Base-by-base conservation (phyloP, 106 monocot genomes). In the Chionographis japonica region DNA sequence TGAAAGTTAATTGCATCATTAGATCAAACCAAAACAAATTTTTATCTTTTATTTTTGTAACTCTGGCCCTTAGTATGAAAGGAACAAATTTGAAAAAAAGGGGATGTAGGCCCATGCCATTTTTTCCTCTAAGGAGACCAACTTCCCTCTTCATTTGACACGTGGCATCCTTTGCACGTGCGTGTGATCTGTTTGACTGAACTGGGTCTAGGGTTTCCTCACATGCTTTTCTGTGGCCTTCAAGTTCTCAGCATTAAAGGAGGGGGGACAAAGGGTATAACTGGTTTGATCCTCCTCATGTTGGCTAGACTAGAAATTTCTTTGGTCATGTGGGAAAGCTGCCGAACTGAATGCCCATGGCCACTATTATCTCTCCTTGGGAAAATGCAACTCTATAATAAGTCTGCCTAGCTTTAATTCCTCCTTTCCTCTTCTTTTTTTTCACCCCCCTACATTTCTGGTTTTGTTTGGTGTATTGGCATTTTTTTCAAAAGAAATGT, bases 211-310 rank as follows among this genome's bases (percentile, higher is more conserved):
- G 55, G 17, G 40, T 69, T 68, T 58, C 42, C 58, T 69, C 58
- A 69, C 40, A 58, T 69, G 58, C 16, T 57, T 69, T 19, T 58
- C 39, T 56, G 57, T 58, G 41, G 57, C 52, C 56, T 15, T 46
- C 46, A 69, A 69, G 69, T 43, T 39, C 7, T 56, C 57, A 66
- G 15, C 13, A 19, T 64, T 46, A 46, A 62, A 62, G 43, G 46
- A 17, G 16, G 40, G 69, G 69, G 58, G 40, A 69, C 69, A 58
- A 39, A 58, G 58, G 17, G 69, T 20, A 58, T 58, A 35, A 15
- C 39, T 57, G 19, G 37, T 69, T 58, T 41, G 66, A 52, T 66
- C 12, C 35, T 52, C 51, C 52, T 8, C 52, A 52, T 66, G 50
- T 52, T 46, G 5, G 5, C 14, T 36, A 51, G 12, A 4, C 66